phyloP scores from a whole-genome alignment of 768 basidiomycete genomes.

The Amanita rubescens region DNA sequence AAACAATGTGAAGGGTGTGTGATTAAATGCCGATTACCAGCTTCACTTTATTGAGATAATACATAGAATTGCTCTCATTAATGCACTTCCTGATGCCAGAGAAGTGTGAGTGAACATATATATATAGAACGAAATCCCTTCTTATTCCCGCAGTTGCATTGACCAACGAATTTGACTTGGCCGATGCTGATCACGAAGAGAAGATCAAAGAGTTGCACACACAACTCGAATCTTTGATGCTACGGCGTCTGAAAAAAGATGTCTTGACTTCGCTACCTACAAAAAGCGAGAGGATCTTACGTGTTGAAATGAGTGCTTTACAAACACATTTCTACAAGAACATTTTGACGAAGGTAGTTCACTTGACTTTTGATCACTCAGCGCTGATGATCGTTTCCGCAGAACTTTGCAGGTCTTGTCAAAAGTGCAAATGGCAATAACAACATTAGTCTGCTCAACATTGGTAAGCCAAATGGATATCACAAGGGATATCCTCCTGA shows the following conservation, averaged over 20 bases:
- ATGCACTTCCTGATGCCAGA: constrained; percentile 99
- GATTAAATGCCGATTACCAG: not conserved
- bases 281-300: constrained; percentile 95
- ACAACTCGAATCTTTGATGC: constrained; percentile 91
- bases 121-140: not conserved
- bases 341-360: constrained; percentile 78
- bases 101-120: constrained; percentile 59
- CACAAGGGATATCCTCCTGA: not conserved
- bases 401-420: constrained; percentile 91
- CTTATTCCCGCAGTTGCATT: constrained; percentile 63
- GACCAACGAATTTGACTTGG: constrained; percentile 92
- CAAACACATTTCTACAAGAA: constrained; percentile 99
- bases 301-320: constrained; percentile 95
- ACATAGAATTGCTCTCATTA: constrained; percentile 80
- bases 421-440: constrained; percentile 85
- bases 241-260: constrained; percentile 90
- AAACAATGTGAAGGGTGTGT: constrained; percentile 94
- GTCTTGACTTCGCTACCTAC: constrained; percentile 94
- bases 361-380: constrained; percentile 3
- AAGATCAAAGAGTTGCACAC: constrained; percentile 95
- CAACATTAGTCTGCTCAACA: constrained; percentile 94
- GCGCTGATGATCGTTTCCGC: constrained; percentile 7
- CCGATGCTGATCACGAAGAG: constrained; percentile 84
- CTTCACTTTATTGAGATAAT: not conserved
- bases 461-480: constrained; percentile 42